Evolutionary conservation across 164 flowering plant genomes (phyloP).

Genomic region (Malania oleifera): DNA sequence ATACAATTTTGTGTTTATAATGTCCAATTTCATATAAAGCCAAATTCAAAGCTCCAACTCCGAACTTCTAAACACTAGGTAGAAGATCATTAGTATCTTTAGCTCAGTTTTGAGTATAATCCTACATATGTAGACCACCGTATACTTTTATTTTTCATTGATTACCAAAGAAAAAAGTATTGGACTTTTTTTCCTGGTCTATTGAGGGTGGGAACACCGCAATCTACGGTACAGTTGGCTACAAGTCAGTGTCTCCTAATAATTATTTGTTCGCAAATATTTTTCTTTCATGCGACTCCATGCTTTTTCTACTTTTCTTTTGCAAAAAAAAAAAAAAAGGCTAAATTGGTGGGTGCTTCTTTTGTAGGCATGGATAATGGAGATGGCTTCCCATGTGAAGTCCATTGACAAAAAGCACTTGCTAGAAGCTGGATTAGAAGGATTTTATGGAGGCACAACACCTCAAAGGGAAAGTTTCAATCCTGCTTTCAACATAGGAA

Average conservation of each 20-base stretch:
- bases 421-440: constrained; percentile 72
- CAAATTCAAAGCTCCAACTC: too few relatives aligned
- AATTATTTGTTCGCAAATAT: background rate
- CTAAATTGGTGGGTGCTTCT: background rate
- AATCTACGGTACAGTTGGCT: background rate
- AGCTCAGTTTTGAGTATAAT: too few relatives aligned
- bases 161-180: too few relatives aligned
- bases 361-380: constrained; percentile 58
- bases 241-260: background rate
- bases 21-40: too few relatives aligned
- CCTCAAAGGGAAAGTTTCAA: constrained; percentile 44
- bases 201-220: too few relatives aligned
- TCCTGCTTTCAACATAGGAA: constrained; percentile 46
- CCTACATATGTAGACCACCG: too few relatives aligned
- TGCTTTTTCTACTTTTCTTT: background rate
- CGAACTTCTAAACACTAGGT: too few relatives aligned
- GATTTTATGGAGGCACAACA: constrained; percentile 55
- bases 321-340: background rate
- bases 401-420: constrained; percentile 67
- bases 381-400: constrained; percentile 69
- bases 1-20: too few relatives aligned
- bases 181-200: too few relatives aligned
- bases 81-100: too few relatives aligned
- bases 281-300: background rate
- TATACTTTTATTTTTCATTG: too few relatives aligned